Evolutionary conservation across 768 basidiomycete genomes (phyloP), one percentile per base, ranked within the genome.

Genomic region (Mycena venus): DNA sequence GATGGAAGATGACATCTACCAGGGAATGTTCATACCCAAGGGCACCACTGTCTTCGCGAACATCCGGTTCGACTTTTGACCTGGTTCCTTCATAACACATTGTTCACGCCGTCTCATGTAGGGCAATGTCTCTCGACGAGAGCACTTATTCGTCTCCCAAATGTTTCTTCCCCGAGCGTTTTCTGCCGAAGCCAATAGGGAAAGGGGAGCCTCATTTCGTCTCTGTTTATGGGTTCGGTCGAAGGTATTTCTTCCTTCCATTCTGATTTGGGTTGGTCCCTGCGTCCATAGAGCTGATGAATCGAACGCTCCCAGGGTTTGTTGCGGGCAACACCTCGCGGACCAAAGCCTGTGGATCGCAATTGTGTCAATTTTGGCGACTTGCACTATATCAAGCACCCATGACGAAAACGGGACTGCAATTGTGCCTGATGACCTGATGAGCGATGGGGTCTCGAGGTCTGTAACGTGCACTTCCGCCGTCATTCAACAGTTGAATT

Each of bases 1-100:
- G 12, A 77, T 38, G 36, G 14, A 38, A 14, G 36, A 38, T 14
- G 36, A 95, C 94, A 69, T 81, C 10, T 86, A 86, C 70, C 64
- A 78, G 9, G 85, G 85, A 8, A 82, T 84, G 70, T 68, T 79
- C 74, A 86, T 87, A 32, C 85, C 84, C 7, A 80, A 77, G 44
- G 80, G 79, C 21, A 59, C 80, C 6, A 70, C 79, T 14, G 62
- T 82, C 29, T 75, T 81, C 31, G 75, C 79, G 5, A 82, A 82
- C 68, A 49, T 75, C 27, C 65, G 77, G 81, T 79, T n/a, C 23
- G 65, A 53, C n/a, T 23, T 53, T 27, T 34, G 12, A 44, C 55
- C 15, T 58, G 21, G 31, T 14, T 25, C n/a, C 23, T 27, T 36
- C 27, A n/a, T n/a, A n/a, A n/a, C n/a, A n/a, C n/a, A n/a, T n/a